Evolutionary conservation across 2,329 filamentous ascomycete species (phyloP).

Genomic region (Orbilia blumenaviensis): DNA sequence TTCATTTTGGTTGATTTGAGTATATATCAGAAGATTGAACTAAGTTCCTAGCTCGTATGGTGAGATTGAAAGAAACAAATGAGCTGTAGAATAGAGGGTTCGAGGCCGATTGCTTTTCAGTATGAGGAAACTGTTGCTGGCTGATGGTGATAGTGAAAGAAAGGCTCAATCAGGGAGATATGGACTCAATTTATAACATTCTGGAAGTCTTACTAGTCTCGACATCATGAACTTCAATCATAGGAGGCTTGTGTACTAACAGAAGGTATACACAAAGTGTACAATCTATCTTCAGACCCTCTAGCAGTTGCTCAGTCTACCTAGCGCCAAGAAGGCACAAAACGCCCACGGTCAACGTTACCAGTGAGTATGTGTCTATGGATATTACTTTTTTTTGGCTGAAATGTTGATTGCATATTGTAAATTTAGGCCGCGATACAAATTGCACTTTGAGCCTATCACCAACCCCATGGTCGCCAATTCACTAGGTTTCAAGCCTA

Average conservation of each 20-base stretch:
- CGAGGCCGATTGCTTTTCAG: constrained; percentile 10
- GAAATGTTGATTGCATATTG: constrained; percentile 5
- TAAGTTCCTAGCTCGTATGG: not conserved
- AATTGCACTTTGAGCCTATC: constrained; percentile 34
- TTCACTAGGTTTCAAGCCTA: constrained; percentile 14
- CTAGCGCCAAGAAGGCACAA: constrained; percentile 28
- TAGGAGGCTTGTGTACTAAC: not conserved
- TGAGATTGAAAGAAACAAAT: not conserved
- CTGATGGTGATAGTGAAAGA: constrained; percentile 28
- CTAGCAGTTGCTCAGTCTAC: not conserved
- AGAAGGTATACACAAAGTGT: not conserved
- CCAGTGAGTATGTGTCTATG: not conserved
- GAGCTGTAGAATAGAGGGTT: not conserved
- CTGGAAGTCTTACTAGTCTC: not conserved
- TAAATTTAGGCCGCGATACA: constrained; percentile 23
- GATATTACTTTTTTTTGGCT: not conserved
- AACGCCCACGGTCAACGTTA: constrained; percentile 10
- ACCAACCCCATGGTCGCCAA: constrained; percentile 18
- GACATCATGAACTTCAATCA: not conserved
- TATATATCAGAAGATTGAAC: not conserved
- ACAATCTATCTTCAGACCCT: constrained; percentile 6
- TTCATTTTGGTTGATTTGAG: constrained; percentile 44
- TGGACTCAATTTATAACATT: constrained; percentile 37
- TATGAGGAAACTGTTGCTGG: constrained; percentile 3
- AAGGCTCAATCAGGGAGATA: not conserved